Conservation (phyloP, 2,329 filamentous ascomycete species). For the Aureobasidium sp. region DNA sequence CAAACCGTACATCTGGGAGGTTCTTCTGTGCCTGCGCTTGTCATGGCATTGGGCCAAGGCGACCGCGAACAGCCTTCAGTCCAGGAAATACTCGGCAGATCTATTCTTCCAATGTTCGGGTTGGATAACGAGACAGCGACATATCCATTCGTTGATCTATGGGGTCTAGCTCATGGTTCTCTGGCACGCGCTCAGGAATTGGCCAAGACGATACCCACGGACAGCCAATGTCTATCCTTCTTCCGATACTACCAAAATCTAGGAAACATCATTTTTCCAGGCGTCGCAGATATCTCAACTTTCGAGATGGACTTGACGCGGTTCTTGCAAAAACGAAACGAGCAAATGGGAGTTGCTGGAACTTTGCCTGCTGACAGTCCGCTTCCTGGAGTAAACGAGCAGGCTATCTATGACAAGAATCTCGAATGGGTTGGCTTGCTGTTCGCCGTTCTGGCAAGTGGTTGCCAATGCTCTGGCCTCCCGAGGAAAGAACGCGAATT, state of each 20-base stretch:
- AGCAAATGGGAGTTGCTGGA: slow-evolving; percentile 26
- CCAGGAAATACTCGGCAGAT: slow-evolving; percentile 53
- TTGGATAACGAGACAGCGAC: slow-evolving; percentile 59
- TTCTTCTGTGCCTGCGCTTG: slow-evolving; percentile 55
- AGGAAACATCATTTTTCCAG: slow-evolving; percentile 54
- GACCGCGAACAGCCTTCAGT: slow-evolving; percentile 45
- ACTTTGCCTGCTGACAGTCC: slow-evolving; percentile 26
- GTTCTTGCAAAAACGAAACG: slow-evolving; percentile 47
- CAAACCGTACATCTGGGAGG: slow-evolving; percentile 57
- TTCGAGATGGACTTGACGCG: slow-evolving; percentile 50
- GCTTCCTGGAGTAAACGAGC: slow-evolving; percentile 40
- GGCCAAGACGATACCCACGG: slow-evolving; percentile 51
- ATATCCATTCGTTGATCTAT: slow-evolving; percentile 59
- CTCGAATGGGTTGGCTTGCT: slow-evolving; percentile 54
- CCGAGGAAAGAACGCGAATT: slow-evolving; percentile 54
- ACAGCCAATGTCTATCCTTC: slow-evolving; percentile 52
- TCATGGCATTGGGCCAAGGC: slow-evolving; percentile 44
- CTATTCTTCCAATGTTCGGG: slow-evolving; percentile 55
- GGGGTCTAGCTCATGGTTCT: slow-evolving; percentile 53
- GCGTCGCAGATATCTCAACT: slow-evolving; percentile 48
- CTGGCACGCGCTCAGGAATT: slow-evolving; percentile 51
- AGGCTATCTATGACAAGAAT: slow-evolving; percentile 51
- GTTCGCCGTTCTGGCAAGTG: slow-evolving; percentile 57
- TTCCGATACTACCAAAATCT: slow-evolving; percentile 53
- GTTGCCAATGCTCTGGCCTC: slow-evolving; percentile 53